phyloP scores from a whole-genome alignment of 1,284 basidiomycete species.

The Heliocybe sulcata region DNA sequence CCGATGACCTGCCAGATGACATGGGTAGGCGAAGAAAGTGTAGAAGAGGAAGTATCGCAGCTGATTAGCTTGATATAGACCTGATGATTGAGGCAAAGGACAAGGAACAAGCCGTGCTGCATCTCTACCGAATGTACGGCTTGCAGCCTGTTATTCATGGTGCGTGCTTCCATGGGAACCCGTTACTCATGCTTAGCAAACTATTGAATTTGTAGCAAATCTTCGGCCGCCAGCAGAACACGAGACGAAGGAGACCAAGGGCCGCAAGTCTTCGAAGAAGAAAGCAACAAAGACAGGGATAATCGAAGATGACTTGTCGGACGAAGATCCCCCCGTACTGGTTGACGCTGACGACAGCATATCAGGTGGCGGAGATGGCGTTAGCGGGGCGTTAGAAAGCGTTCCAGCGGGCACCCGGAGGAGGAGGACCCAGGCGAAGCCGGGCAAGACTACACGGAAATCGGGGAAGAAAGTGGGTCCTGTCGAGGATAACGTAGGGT shows the following conservation, averaged over 20 bases:
- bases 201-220: background rate
- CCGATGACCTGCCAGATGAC: constrained; percentile 58
- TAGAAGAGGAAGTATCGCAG: background rate
- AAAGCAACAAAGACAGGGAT: background rate
- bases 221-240: constrained; percentile 4
- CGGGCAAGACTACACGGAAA: background rate
- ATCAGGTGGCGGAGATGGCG: background rate
- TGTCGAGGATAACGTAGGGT: background rate
- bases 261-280: constrained; percentile 4
- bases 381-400: background rate
- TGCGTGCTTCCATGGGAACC: constrained; percentile 23
- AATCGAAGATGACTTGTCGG: background rate
- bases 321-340: background rate
- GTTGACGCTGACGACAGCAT: background rate
- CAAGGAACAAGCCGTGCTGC: constrained; percentile 90
- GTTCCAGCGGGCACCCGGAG: background rate
- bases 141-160: constrained; percentile 61
- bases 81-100: constrained; percentile 93
- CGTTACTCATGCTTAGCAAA: background rate
- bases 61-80: constrained; percentile 37
- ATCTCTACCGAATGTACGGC: constrained; percentile 75
- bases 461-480: background rate
- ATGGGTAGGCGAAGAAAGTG: constrained; percentile 35
- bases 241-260: constrained; percentile 4
- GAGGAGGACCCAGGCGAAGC: background rate